These are phyloP conservation scores for Haematococcus lacustris DNA, from an alignment of 139 green algal species.

Conservation along the genomic window DNA sequence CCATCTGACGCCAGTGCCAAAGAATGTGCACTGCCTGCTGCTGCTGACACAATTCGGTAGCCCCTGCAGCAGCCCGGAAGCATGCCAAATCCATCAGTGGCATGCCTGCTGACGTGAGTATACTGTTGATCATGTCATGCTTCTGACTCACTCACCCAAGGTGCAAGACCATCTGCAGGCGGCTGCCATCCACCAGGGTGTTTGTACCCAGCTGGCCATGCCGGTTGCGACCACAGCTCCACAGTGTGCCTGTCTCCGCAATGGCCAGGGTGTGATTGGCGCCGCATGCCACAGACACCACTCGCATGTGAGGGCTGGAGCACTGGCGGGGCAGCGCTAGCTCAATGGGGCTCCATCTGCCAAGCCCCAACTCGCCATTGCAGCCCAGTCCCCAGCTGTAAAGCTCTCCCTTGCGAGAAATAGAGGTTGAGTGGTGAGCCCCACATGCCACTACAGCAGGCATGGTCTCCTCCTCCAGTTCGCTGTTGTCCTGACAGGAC, in stretches of 20 bases:
- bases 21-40: slow-evolving; percentile 59
- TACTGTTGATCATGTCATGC: too few species aligned
- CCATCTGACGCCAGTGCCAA: slow-evolving; percentile 69
- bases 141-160: not conserved
- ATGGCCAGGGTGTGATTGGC: slow-evolving; percentile 77
- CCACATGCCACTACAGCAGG: slow-evolving; percentile 64
- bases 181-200: slow-evolving; percentile 44
- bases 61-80: too few species aligned
- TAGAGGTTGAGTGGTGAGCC: slow-evolving; percentile 46
- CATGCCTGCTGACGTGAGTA: too few species aligned
- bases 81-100: too few species aligned
- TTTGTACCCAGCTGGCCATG: slow-evolving; percentile 62
- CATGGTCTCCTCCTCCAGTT: slow-evolving; percentile 54
- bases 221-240: slow-evolving; percentile 61
- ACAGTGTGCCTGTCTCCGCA: slow-evolving; percentile 56
- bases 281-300: slow-evolving; percentile 62
- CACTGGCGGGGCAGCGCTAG: slow-evolving; percentile 22
- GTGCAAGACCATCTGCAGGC: slow-evolving; percentile 11
- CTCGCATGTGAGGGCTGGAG: slow-evolving; percentile 26
- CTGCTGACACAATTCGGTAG: slow-evolving; percentile 52
- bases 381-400: slow-evolving; percentile 73
- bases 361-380: slow-evolving; percentile 68
- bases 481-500: slow-evolving; percentile 20
- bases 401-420: slow-evolving; percentile 63
- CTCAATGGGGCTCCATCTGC: slow-evolving; percentile 56